Evolutionary conservation across 768 basidiomycete genomes (phyloP).

Genomic region (Termitomyces sp.): DNA sequence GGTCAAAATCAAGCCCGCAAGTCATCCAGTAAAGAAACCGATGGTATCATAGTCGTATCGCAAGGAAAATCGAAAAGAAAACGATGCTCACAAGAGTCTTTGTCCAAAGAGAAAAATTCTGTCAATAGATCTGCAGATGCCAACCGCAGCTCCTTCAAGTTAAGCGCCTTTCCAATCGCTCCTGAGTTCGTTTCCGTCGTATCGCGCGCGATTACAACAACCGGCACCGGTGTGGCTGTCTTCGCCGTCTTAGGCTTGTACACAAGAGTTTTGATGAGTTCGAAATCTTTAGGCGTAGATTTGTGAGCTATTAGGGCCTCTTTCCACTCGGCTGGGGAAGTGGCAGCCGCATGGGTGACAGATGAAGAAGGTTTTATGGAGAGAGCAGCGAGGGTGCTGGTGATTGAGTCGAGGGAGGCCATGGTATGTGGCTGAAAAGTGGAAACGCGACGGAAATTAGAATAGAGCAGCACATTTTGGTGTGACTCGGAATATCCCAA

Average conservation of each 20-base stretch:
- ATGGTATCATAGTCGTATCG: neutral
- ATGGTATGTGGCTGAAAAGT: constrained; percentile 20
- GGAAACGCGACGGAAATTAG: constrained; percentile 15
- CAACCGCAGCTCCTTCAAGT: constrained; percentile 83
- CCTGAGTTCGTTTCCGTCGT: constrained; percentile 79
- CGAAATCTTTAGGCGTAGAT: constrained; percentile 55
- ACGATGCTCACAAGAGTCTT: constrained; percentile 72
- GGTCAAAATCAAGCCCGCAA: neutral
- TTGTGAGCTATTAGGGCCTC: constrained; percentile 57
- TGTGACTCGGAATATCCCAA: constrained; percentile 35
- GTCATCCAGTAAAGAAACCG: neutral
- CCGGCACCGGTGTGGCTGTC: constrained; percentile 75
- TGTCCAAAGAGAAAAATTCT: constrained; percentile 81
- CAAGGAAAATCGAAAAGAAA: neutral
- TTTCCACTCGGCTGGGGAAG: constrained; percentile 75
- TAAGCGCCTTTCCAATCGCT: constrained; percentile 74
- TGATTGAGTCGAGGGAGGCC: constrained; percentile 35
- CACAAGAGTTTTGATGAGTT: constrained; percentile 83
- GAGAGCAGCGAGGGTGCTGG: constrained; percentile 45
- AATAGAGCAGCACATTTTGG: constrained; percentile 21
- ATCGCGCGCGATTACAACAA: constrained; percentile 85
- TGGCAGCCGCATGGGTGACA: constrained; percentile 58
- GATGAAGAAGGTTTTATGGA: constrained; percentile 52
- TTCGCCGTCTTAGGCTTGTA: constrained; percentile 99
- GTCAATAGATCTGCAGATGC: constrained; percentile 84